Evolutionary conservation across 2,329 filamentous ascomycete genomes (phyloP).

Genomic region (Beauveria medogensis): DNA sequence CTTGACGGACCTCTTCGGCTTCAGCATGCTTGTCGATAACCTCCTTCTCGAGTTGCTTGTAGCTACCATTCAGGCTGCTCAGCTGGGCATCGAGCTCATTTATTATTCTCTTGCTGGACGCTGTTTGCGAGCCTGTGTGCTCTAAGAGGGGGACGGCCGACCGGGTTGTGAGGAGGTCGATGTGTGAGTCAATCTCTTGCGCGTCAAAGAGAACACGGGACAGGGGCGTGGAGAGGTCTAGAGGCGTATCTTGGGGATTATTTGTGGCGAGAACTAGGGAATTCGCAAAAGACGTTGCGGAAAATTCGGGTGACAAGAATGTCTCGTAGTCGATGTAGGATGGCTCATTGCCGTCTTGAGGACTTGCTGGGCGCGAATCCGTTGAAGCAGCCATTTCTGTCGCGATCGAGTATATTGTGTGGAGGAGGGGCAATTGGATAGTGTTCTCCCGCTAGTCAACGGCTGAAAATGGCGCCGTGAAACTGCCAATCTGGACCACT

Average conservation of each 20-base stretch:
- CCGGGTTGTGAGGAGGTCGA: conserved; percentile 79
- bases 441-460: background rate
- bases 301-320: conserved; percentile 78
- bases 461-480: background rate
- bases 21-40: conserved; percentile 78
- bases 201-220: conserved; percentile 93
- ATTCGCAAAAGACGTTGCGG: conserved; percentile 76
- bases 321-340: conserved; percentile 96
- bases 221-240: conserved; percentile 90
- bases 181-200: conserved; percentile 93
- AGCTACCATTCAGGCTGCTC: conserved; percentile 71
- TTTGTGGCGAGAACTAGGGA: conserved; percentile 82
- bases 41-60: conserved; percentile 76
- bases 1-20: conserved; percentile 72
- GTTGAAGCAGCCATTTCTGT: conserved; percentile 1
- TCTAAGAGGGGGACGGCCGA: conserved; percentile 73
- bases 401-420: background rate
- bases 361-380: conserved; percentile 13
- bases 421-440: background rate
- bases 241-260: conserved; percentile 78
- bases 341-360: conserved; percentile 45
- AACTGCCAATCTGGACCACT: background rate
- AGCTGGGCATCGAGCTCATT: conserved; percentile 74
- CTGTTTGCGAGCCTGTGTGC: conserved; percentile 67
- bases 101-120: conserved; percentile 64